Evolutionary conservation across 768 basidiomycete genomes (phyloP), one percentile per base, ranked within the genome.

Genomic region (Naematelia encephala): DNA sequence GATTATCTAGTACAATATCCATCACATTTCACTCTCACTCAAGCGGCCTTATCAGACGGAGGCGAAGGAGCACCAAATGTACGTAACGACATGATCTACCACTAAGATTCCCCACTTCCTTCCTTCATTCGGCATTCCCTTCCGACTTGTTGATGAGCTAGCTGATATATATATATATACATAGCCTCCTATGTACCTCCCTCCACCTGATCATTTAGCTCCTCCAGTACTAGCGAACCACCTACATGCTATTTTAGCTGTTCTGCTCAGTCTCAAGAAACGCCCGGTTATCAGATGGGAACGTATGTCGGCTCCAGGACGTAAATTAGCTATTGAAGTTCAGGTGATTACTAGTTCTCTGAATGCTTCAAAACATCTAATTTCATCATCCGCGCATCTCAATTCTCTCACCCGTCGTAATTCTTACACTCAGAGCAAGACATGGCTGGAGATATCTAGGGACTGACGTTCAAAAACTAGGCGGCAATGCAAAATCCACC

Each of bases 241-340:
- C 29, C 83, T 91, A 25, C 86, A 89, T 73, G 89, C 90, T 2
- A 82, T 99, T 14, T 81, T 84, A 1, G 87, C 93, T 0, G 87
- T 93, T 5, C 82, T 98, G 46, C 83, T 99, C 22, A 96, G 93
- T 70, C 79, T 99, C 71, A 97, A 89, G 83, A 98, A 98, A 82
- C 91, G 90, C 70, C 94, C 96, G 0, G 79, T 92, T 19, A 89
- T 99, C 54, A 84, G 96, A 8, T 97, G 91, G 75, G 94, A 98
- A 78, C 86, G 84, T 73, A 93, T 92, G 87, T 91, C 89, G 58
- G 79, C 82, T 0, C 90, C 94, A 85, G 93, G 94, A 5, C 89
- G 86, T 79, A 91, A 90, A 74, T 79, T 99, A 25, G 91, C 89
- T 0, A 76, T 80, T 25, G 93, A 98, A 70, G 81, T 99, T 48